These are phyloP conservation scores for Saccharomycopsis oosterbeekiorum DNA, from an alignment of 805 yeast species.

Conservation along the genomic window DNA sequence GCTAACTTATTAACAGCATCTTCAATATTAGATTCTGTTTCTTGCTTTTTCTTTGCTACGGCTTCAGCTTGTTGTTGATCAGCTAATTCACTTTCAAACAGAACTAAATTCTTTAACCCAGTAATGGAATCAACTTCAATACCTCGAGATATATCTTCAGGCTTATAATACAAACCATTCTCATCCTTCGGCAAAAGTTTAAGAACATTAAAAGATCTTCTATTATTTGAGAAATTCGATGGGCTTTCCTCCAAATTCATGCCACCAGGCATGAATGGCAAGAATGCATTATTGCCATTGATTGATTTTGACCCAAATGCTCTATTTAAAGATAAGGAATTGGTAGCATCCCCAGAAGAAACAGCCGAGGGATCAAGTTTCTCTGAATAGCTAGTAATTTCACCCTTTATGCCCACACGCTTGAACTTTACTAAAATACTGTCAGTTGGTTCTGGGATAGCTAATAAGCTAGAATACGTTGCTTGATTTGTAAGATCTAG, in stretches of 20 bases:
- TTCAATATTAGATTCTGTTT: conserved; percentile 19
- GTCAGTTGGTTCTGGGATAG: conserved; percentile 49
- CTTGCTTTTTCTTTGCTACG: conserved; percentile 17
- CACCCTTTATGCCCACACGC: conserved; percentile 68
- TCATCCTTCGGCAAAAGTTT: conserved; percentile 51
- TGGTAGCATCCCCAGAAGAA: conserved; percentile 45
- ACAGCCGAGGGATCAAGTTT: conserved; percentile 40
- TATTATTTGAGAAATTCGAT: not conserved
- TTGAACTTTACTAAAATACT: conserved; percentile 60
- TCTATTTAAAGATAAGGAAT: conserved; percentile 66
- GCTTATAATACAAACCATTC: conserved; percentile 70
- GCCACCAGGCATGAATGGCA: conserved; percentile 96
- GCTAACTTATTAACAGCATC: not conserved
- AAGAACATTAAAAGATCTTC: conserved; percentile 27
- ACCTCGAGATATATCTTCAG: conserved; percentile 78
- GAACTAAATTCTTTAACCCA: conserved; percentile 9
- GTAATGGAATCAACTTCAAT: conserved; percentile 25
- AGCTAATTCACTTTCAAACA: conserved; percentile 27
- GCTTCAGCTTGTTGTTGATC: conserved; percentile 13
- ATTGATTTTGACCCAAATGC: conserved; percentile 52
- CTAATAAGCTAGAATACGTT: conserved; percentile 41
- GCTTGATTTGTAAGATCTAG: conserved; percentile 31
- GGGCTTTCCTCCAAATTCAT: conserved; percentile 23
- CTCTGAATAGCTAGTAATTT: conserved; percentile 54
- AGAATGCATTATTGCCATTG: conserved; percentile 58